Conservation (phyloP, 306 rosid genomes). For the Abrus pulchellus region DNA sequence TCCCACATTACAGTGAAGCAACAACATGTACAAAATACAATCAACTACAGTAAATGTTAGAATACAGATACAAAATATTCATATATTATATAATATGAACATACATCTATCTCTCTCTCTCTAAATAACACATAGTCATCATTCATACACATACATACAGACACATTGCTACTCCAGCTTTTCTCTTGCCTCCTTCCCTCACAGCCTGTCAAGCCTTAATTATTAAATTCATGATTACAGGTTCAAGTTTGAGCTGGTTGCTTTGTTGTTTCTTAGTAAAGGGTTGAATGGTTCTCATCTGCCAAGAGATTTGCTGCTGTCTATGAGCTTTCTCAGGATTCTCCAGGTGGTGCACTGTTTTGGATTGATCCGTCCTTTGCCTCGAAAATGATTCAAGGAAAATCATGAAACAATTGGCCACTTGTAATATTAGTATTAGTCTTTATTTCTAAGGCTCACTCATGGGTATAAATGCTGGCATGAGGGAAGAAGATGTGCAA, state of each 20-base stretch:
- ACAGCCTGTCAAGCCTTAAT: slow-evolving; percentile 94
- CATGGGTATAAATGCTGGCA: slow-evolving; percentile 58
- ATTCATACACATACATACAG: slow-evolving; percentile 53
- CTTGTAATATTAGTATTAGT: slow-evolving; percentile 11
- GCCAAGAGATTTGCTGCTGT: slow-evolving; percentile 68
- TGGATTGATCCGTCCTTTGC: slow-evolving; percentile 59
- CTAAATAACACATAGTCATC: slow-evolving; percentile 46
- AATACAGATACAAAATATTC: slow-evolving; percentile 39
- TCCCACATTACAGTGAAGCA: slow-evolving; percentile 48
- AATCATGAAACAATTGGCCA: slow-evolving; percentile 43
- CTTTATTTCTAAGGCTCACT: slow-evolving; percentile 15
- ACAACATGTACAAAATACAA: slow-evolving; percentile 39
- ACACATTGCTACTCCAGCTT: slow-evolving; percentile 59
- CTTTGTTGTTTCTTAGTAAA: slow-evolving; percentile 61
- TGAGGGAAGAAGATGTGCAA: slow-evolving; percentile 65
- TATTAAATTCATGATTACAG: slow-evolving; percentile 62
- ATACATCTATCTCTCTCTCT: slow-evolving; percentile 31
- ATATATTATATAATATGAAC: slow-evolving; percentile 36
- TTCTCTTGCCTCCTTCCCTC: slow-evolving; percentile 61
- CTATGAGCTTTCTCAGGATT: slow-evolving; percentile 58
- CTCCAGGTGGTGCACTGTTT: slow-evolving; percentile 52
- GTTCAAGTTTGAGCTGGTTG: slow-evolving; percentile 46
- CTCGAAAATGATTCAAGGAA: slow-evolving; percentile 41
- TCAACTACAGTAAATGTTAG: slow-evolving; percentile 37
- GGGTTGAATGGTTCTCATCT: slow-evolving; percentile 54